Conservation (phyloP, 1,284 basidiomycete species). For the Rhodotorula sp. region DNA sequence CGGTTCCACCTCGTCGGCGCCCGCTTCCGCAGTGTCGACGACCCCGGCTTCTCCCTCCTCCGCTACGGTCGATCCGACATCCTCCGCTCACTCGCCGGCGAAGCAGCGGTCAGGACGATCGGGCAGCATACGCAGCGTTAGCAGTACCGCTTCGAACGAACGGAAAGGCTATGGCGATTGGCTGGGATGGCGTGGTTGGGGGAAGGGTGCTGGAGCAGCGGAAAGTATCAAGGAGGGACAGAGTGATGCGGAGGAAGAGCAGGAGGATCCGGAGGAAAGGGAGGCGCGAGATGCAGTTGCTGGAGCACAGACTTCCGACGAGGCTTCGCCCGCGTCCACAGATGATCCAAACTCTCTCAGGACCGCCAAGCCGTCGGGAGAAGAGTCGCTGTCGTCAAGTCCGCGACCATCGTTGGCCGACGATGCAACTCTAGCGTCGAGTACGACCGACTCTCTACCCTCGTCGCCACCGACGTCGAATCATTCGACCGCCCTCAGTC, state of each 20-base stretch:
- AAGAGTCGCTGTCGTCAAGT: slow-evolving; percentile 1
- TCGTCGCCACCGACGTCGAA: neutral
- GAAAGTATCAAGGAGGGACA: slow-evolving; percentile 2
- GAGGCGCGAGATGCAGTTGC: neutral
- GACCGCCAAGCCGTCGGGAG: neutral
- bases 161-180: slow-evolving; percentile 32
- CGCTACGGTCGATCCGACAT: neutral
- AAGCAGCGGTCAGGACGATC: slow-evolving; percentile 13
- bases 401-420: slow-evolving; percentile 4
- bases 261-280: neutral
- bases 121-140: slow-evolving; percentile 27
- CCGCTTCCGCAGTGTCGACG: neutral
- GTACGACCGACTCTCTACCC: neutral
- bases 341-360: too few species aligned
- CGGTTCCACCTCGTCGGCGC: neutral
- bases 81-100: neutral
- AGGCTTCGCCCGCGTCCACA: too few species aligned
- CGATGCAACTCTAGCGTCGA: slow-evolving; percentile 3
- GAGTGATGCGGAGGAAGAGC: neutral
- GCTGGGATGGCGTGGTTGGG: slow-evolving; percentile 33
- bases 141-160: slow-evolving; percentile 3
- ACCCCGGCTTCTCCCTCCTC: neutral
- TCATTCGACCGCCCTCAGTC: neutral
- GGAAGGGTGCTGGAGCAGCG: neutral
- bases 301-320: too few species aligned